Conservation (phyloP, 2,329 filamentous ascomycete genomes). For the Colletotrichum sp. region DNA sequence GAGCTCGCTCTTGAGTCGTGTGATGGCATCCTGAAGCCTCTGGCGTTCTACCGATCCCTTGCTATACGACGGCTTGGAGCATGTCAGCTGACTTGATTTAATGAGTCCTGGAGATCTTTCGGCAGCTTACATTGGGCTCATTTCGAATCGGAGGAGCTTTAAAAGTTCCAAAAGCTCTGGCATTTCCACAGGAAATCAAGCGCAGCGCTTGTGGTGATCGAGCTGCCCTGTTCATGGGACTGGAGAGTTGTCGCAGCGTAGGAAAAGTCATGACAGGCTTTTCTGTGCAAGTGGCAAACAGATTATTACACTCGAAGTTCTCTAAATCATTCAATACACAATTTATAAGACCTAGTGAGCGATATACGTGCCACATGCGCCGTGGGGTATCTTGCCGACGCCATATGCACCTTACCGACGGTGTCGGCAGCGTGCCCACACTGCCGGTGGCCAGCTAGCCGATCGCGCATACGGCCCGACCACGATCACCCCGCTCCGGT, state of each 20-base stretch:
- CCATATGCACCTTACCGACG: rapidly evolving
- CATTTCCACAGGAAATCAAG: rapidly evolving
- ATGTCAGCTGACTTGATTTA: slow-evolving; percentile 38
- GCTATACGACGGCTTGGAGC: neutral
- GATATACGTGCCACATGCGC: rapidly evolving
- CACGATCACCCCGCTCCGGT: neutral
- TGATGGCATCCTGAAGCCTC: neutral
- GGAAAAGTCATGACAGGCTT: neutral
- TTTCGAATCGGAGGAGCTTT: slow-evolving; percentile 87
- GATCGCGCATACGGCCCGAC: neutral
- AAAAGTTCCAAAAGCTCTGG: slow-evolving; percentile 71
- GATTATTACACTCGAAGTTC: rapidly evolving
- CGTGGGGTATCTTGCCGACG: neutral
- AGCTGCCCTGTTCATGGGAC: neutral
- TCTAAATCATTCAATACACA: rapidly evolving
- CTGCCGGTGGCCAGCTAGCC: neutral
- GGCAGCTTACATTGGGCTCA: slow-evolving; percentile 86
- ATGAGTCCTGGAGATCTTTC: neutral
- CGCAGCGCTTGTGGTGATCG: neutral
- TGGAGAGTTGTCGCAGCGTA: neutral
- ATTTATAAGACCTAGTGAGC: neutral
- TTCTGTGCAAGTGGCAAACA: neutral
- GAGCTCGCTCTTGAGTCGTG: neutral
- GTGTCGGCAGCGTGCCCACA: neutral
- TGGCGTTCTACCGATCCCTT: neutral